Evolutionary conservation across 2,329 filamentous ascomycete genomes (phyloP).

Genomic region (Colletotrichum brevisporum): DNA sequence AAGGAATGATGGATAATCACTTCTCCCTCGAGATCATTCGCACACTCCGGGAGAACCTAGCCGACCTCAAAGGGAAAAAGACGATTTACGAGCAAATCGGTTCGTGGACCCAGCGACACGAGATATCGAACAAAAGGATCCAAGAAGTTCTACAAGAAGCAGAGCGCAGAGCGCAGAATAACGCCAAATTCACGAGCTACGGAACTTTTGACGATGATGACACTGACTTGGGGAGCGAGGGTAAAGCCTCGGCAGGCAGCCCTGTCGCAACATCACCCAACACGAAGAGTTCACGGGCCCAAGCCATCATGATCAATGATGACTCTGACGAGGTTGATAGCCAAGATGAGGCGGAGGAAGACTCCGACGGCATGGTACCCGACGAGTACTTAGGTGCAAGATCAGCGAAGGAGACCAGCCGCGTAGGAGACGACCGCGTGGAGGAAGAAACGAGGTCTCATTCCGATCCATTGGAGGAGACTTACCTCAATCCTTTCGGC

Average conservation of each 20-base stretch:
- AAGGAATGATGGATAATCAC: constrained; percentile 36
- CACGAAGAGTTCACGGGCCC: rapidly evolving
- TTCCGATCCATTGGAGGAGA: background rate
- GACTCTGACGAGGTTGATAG: constrained; percentile 9
- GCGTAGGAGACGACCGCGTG: no score
- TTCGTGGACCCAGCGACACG: constrained; percentile 11
- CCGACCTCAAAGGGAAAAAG: background rate
- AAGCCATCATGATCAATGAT: background rate
- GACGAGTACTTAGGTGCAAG: no score
- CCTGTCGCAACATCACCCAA: rapidly evolving
- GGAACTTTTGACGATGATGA: background rate
- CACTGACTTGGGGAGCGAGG: no score
- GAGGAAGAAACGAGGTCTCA: no score
- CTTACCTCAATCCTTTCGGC: constrained; percentile 14
- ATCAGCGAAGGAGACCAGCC: no score
- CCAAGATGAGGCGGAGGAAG: background rate
- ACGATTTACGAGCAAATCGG: constrained; percentile 25
- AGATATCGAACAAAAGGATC: background rate
- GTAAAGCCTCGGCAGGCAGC: background rate
- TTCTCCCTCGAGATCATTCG: background rate
- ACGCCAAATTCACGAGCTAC: background rate
- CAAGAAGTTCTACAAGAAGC: background rate
- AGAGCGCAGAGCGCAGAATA: background rate
- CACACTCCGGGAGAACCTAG: background rate
- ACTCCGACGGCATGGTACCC: constrained; percentile 19